Evolutionary conservation across 2,329 filamentous ascomycete species (phyloP).

Genomic region (Talaromyces islandicus): DNA sequence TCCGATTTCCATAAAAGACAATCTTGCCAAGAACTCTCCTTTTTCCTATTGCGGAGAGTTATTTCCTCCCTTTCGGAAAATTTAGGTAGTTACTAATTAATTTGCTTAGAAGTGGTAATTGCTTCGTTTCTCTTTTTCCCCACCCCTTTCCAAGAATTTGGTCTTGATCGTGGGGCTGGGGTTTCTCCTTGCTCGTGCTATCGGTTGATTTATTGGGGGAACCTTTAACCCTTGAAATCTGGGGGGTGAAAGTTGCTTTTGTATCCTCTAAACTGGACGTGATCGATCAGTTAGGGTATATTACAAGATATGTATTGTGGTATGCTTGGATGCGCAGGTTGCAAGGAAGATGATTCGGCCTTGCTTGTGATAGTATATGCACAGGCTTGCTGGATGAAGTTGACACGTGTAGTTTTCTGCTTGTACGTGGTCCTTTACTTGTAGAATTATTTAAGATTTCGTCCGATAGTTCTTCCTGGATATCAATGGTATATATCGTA

Average conservation of each 20-base stretch:
- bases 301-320: not conserved
- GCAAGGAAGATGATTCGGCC: not conserved
- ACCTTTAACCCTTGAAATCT: not conserved
- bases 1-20: not conserved
- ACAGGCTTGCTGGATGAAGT: not conserved
- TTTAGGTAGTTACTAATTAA: not conserved
- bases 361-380: not conserved
- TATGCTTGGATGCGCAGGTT: not conserved
- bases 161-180: not conserved
- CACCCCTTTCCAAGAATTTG: not conserved
- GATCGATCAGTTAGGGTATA: not conserved
- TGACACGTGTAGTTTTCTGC: not conserved
- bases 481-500: not conserved
- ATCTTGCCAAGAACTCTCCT: not conserved
- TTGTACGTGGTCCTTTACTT: too few species aligned
- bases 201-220: not conserved
- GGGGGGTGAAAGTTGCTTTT: not conserved
- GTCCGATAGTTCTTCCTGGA: not conserved
- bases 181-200: not conserved
- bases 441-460: too few species aligned
- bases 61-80: not conserved
- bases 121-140: not conserved
- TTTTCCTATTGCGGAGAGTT: not conserved
- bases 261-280: not conserved
- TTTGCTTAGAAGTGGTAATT: not conserved